A percentile compares a stretch with the other conserved stretches of the same genome.
These are phyloP conservation scores for Hippophae gyantsensis DNA, from an alignment of 306 rosid genomes.

Conservation along the genomic window DNA sequence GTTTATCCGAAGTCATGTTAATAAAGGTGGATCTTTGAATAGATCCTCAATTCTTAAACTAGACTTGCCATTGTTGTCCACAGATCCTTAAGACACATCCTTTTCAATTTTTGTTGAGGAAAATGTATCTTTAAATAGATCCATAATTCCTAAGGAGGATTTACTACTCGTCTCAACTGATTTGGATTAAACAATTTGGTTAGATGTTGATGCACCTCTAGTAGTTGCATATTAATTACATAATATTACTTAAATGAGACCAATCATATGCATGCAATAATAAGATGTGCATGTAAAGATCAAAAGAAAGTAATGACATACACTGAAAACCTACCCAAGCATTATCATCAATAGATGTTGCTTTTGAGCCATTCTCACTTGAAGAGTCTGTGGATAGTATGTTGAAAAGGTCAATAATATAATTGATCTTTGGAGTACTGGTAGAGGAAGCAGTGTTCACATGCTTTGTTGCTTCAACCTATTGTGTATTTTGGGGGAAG, in stretches of 20 bases:
- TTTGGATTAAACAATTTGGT: constrained; percentile 46
- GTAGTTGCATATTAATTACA: constrained; percentile 62
- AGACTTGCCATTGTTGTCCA: constrained; percentile 38
- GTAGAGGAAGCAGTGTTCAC: constrained; percentile 35
- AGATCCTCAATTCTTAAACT: constrained; percentile 76
- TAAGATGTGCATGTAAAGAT: background rate
- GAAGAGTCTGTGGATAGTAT: constrained; percentile 73
- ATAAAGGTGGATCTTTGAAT: constrained; percentile 48
- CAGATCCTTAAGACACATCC: constrained; percentile 35
- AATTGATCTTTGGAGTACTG: constrained; percentile 76
- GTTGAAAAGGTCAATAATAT: constrained; percentile 83
- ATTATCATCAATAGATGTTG: constrained; percentile 55
- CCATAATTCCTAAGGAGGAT: constrained; percentile 62
- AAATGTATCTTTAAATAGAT: constrained; percentile 60
- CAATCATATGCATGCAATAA: constrained; percentile 10
- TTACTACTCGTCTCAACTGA: constrained; percentile 41
- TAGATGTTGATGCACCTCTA: constrained; percentile 42
- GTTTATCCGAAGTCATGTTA: constrained; percentile 49
- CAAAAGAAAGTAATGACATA: constrained; percentile 33
- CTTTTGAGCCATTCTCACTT: constrained; percentile 49
- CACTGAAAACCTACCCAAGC: constrained; percentile 98
- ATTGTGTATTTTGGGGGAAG: constrained; percentile 44
- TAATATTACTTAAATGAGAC: constrained; percentile 12
- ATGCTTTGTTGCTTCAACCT: constrained; percentile 50
- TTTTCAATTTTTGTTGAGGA: constrained; percentile 50